Evolutionary conservation across 306 rosid species (phyloP).

Genomic region (Cucumis melo): DNA sequence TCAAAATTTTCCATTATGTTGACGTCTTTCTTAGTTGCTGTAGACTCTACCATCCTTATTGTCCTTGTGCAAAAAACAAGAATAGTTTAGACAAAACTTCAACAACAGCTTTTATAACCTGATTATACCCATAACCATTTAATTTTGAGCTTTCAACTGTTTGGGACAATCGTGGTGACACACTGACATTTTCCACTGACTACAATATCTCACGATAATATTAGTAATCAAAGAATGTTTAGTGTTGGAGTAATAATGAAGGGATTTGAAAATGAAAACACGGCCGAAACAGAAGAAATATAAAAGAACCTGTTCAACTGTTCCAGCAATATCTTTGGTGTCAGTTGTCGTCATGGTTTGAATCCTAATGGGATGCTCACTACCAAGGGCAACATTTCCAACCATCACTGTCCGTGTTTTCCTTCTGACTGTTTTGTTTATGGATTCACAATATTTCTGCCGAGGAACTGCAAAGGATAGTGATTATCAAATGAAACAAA

Average conservation of each 20-base stretch:
- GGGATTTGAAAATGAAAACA: neutral
- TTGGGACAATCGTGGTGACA: neutral
- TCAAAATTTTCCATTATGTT: neutral
- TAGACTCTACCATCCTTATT: neutral
- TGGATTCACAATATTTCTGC: slow-evolving; percentile 81
- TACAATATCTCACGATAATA: neutral
- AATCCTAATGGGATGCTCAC: slow-evolving; percentile 92
- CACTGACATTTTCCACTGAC: neutral
- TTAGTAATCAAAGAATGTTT: neutral
- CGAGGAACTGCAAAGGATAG: slow-evolving; percentile 54
- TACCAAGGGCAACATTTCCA: slow-evolving; percentile 76
- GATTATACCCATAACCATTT: neutral
- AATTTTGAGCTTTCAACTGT: neutral
- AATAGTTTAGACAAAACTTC: neutral
- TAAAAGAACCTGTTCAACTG: slow-evolving; percentile 76
- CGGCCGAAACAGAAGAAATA: slow-evolving; percentile 5
- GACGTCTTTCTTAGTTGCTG: neutral
- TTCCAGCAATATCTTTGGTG: slow-evolving; percentile 82
- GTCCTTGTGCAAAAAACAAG: neutral
- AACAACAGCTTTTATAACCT: neutral
- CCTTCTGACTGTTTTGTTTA: slow-evolving; percentile 76
- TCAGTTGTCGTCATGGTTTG: slow-evolving; percentile 99
- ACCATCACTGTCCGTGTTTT: slow-evolving; percentile 90
- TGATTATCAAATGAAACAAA: slow-evolving; percentile 12
- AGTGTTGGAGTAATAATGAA: neutral